A percentile compares a stretch with the other conserved stretches of the same genome.
Conservation (phyloP, 176 grass and related monocot genomes). For the Luzula sylvatica region DNA sequence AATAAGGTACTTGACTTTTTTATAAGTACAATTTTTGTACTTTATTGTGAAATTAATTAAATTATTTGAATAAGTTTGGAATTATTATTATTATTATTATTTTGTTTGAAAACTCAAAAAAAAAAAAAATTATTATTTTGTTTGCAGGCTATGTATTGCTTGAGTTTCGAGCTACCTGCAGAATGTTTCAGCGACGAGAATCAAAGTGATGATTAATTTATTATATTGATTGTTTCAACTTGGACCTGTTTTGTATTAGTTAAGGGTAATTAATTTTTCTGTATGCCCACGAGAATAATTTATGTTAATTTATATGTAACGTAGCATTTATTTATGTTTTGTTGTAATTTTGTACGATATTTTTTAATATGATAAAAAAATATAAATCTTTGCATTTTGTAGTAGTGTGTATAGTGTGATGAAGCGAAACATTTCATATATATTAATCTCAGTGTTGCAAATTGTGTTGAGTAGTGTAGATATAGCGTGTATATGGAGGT, state of each 20-base stretch:
- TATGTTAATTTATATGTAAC: too few species aligned
- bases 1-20: slow-evolving; percentile 60
- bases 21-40: slow-evolving; percentile 1
- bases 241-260: neutral
- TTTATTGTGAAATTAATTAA: neutral
- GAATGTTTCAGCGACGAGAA: slow-evolving; percentile 19
- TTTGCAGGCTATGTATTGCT: slow-evolving; percentile 81
- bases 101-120: neutral
- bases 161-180: slow-evolving; percentile 72
- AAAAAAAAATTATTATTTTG: slow-evolving; percentile 16
- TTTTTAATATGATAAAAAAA: too few species aligned
- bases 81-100: too few species aligned
- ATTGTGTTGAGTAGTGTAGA: too few species aligned
- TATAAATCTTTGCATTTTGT: too few species aligned
- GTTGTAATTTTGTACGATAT: too few species aligned
- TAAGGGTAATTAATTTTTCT: neutral
- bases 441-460: too few species aligned
- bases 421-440: too few species aligned
- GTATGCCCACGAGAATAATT: too few species aligned
- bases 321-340: too few species aligned
- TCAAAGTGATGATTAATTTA: neutral
- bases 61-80: neutral
- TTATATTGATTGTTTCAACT: neutral
- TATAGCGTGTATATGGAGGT: too few species aligned
- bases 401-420: too few species aligned